phyloP scores from a whole-genome alignment of 768 basidiomycete species.

The Lactarius vividus region DNA sequence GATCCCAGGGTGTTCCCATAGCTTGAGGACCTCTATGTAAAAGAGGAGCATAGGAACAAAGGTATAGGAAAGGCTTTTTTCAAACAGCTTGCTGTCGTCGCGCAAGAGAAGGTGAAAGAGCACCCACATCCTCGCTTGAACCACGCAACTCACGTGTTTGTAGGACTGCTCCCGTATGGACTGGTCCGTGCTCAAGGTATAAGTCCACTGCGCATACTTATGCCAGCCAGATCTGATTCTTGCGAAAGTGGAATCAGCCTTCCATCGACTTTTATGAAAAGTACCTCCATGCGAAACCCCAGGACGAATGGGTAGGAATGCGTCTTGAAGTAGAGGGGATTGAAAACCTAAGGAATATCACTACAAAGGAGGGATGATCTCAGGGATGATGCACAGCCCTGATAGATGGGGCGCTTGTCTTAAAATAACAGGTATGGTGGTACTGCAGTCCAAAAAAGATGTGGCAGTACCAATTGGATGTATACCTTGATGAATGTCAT shows the following conservation, averaged over 20 bases:
- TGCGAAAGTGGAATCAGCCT: constrained; percentile 82
- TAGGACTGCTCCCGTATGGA: constrained; percentile 74
- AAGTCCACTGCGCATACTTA: constrained; percentile 14
- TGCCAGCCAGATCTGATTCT: not conserved
- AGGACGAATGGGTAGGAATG: constrained; percentile 90
- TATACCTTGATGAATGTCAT: not conserved
- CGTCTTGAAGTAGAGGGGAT: constrained; percentile 71
- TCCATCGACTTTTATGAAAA: constrained; percentile 93
- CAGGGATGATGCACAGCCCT: not conserved
- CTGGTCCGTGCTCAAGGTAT: constrained; percentile 81
- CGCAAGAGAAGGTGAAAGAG: constrained; percentile 70
- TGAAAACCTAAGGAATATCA: constrained; percentile 52
- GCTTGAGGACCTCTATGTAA: constrained; percentile 94
- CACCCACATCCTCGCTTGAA: not conserved
- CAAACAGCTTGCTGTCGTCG: constrained; percentile 79
- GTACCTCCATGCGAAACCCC: constrained; percentile 67
- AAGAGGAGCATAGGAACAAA: constrained; percentile 60
- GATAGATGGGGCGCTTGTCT: constrained; percentile 1
- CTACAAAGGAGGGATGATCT: constrained; percentile 14
- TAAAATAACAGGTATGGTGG: not conserved
- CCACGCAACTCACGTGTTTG: constrained; percentile 20
- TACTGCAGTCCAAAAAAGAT: constrained; percentile 2
- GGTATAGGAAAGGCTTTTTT: constrained; percentile 92
- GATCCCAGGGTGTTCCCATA: constrained; percentile 32
- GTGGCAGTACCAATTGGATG: not conserved